These are phyloP conservation scores for Usnea hakonensis DNA, from an alignment of 495 filamentous ascomycete species.

Conservation along the genomic window DNA sequence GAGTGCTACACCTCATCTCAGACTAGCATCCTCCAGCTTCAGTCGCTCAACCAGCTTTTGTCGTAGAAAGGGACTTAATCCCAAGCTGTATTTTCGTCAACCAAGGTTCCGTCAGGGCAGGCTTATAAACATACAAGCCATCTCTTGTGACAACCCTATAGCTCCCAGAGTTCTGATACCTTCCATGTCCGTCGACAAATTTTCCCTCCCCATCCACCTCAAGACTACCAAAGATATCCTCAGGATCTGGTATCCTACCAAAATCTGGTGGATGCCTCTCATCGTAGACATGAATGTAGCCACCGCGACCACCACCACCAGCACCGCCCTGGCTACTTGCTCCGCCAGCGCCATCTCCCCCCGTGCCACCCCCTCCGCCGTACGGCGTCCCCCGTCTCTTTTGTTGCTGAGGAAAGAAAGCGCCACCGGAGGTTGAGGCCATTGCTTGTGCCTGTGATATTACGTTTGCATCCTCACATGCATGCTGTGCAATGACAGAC, in stretches of 20 bases:
- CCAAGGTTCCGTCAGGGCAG: not conserved
- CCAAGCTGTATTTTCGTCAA: slow-evolving; percentile 35
- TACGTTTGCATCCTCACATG: slow-evolving; percentile 61
- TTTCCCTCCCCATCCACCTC: slow-evolving; percentile 70
- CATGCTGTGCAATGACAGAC: slow-evolving; percentile 61
- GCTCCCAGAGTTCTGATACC: slow-evolving; percentile 53
- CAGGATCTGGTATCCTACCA: slow-evolving; percentile 78
- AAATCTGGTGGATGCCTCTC: slow-evolving; percentile 75
- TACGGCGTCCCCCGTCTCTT: slow-evolving; percentile 23
- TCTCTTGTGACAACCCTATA: slow-evolving; percentile 53
- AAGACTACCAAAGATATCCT: slow-evolving; percentile 91
- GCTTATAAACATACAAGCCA: slow-evolving; percentile 45
- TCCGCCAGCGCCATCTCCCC: slow-evolving; percentile 58
- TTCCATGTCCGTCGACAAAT: slow-evolving; percentile 55
- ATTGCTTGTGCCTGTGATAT: slow-evolving; percentile 70
- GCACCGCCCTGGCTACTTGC: slow-evolving; percentile 76
- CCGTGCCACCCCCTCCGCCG: slow-evolving; percentile 40
- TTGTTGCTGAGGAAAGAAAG: slow-evolving; percentile 47
- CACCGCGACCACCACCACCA: slow-evolving; percentile 75
- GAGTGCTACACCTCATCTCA: not conserved
- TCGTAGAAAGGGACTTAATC: slow-evolving; percentile 49
- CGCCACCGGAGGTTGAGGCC: slow-evolving; percentile 64
- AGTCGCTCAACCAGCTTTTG: slow-evolving; percentile 45
- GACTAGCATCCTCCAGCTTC: slow-evolving; percentile 13
- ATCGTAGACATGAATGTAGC: slow-evolving; percentile 86